A percentile compares a stretch with the other conserved stretches of the same genome.
Conservation (phyloP, 2,329 filamentous ascomycete species). For the Exophiala spinifera region DNA sequence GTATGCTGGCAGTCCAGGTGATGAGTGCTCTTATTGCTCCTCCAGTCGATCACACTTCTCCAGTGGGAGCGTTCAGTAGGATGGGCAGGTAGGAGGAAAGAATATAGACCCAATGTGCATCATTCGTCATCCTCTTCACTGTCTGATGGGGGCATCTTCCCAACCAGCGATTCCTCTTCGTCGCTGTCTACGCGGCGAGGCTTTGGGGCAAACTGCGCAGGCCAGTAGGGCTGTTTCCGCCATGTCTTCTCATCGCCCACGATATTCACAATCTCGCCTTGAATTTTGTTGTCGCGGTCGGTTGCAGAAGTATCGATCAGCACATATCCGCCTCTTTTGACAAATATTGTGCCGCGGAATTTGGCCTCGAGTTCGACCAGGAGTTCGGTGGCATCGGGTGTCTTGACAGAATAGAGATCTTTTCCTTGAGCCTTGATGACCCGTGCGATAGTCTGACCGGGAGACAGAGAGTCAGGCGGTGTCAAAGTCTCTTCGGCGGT, state of each 20-base stretch:
- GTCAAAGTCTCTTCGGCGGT: conserved; percentile 69
- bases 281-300: conserved; percentile 70
- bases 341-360: conserved; percentile 91
- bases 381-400: conserved; percentile 63
- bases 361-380: conserved; percentile 78
- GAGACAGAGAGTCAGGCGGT: conserved; percentile 53
- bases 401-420: conserved; percentile 76
- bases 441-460: conserved; percentile 65
- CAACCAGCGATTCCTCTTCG: conserved; percentile 73
- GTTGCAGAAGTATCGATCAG: conserved; percentile 70
- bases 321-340: conserved; percentile 84
- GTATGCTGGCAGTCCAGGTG: conserved; percentile 65
- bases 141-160: conserved; percentile 79
- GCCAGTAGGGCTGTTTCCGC: conserved; percentile 89
- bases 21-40: conserved; percentile 22
- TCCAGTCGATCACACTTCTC: conserved; percentile 22
- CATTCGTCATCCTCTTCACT: conserved; percentile 58
- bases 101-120: background rate
- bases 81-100: conserved; percentile 10
- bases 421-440: conserved; percentile 83
- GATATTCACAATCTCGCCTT: conserved; percentile 88
- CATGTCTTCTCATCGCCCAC: conserved; percentile 88
- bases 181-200: conserved; percentile 60
- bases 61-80: conserved; percentile 2
- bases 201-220: conserved; percentile 70